Evolutionary conservation across 2,329 filamentous ascomycete genomes (phyloP).

Genomic region (Ceratocystis harringtonii): DNA sequence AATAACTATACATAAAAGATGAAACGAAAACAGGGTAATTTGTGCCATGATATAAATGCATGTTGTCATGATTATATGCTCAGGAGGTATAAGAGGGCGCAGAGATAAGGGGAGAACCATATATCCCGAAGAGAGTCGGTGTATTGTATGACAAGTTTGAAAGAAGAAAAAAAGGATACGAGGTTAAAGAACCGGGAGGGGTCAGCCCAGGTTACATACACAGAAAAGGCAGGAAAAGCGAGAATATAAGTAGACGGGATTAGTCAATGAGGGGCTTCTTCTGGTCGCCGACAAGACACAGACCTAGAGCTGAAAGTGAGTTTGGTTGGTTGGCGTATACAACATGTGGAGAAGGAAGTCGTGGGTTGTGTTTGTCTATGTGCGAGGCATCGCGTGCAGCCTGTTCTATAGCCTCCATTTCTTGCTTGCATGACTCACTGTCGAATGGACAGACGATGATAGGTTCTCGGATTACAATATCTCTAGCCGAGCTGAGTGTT

Average conservation of each 20-base stretch:
- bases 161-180: neutral
- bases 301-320: conserved; percentile 43
- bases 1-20: neutral
- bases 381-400: conserved; percentile 83
- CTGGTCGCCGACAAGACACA: conserved; percentile 48
- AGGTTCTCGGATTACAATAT: conserved; percentile 76
- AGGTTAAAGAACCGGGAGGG: neutral
- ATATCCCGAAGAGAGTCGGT: neutral
- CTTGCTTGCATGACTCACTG: conserved; percentile 88
- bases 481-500: conserved; percentile 61
- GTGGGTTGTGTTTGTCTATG: conserved; percentile 77
- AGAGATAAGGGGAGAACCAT: neutral
- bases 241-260: neutral
- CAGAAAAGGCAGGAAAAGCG: neutral
- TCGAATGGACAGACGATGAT: conserved; percentile 95
- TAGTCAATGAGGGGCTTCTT: conserved; percentile 53
- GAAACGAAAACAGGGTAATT: neutral
- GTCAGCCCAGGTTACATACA: neutral
- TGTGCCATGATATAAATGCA: neutral
- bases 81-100: neutral
- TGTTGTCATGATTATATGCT: neutral
- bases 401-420: conserved; percentile 97
- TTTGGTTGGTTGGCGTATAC: conserved; percentile 62
- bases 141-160: neutral
- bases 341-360: conserved; percentile 78